A percentile compares a stretch with the other conserved stretches of the same genome.
These are phyloP conservation scores for Tulasnella sp. DNA, from an alignment of 768 basidiomycete genomes.

Conservation along the genomic window DNA sequence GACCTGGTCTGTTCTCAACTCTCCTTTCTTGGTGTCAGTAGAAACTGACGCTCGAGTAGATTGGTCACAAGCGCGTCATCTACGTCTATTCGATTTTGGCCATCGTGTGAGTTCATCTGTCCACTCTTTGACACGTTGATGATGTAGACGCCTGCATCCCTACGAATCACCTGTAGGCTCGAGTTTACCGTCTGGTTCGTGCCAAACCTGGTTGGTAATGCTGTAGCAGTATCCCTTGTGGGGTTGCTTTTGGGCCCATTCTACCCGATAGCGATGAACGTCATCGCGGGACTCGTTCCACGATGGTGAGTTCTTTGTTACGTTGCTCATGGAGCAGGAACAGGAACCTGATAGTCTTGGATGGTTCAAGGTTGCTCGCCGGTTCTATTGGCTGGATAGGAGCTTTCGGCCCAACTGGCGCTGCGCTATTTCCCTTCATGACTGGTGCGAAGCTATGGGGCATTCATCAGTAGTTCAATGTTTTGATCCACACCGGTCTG, in stretches of 20 bases:
- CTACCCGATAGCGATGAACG: conserved; percentile 38
- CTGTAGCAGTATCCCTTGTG: conserved; percentile 45
- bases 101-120: conserved; percentile 37
- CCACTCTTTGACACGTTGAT: too few species aligned
- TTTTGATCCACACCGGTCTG: background rate
- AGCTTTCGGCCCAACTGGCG: conserved; percentile 37
- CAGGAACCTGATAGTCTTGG: background rate
- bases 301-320: background rate
- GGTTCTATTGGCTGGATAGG: conserved; percentile 44
- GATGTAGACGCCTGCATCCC: background rate
- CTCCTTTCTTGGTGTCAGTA: background rate
- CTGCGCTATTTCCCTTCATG: conserved; percentile 69
- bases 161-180: conserved; percentile 35
- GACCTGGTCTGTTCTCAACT: background rate
- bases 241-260: conserved; percentile 49
- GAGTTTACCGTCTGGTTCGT: conserved; percentile 48
- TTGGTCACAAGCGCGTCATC: conserved; percentile 38
- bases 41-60: background rate
- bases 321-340: too few species aligned
- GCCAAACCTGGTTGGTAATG: conserved; percentile 44
- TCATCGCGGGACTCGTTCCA: conserved; percentile 21
- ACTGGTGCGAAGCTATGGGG: conserved; percentile 25
- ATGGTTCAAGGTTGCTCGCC: background rate
- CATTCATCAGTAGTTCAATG: background rate
- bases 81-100: conserved; percentile 36